phyloP scores from a whole-genome alignment of 306 rosid species.

The Alnus rubra region DNA sequence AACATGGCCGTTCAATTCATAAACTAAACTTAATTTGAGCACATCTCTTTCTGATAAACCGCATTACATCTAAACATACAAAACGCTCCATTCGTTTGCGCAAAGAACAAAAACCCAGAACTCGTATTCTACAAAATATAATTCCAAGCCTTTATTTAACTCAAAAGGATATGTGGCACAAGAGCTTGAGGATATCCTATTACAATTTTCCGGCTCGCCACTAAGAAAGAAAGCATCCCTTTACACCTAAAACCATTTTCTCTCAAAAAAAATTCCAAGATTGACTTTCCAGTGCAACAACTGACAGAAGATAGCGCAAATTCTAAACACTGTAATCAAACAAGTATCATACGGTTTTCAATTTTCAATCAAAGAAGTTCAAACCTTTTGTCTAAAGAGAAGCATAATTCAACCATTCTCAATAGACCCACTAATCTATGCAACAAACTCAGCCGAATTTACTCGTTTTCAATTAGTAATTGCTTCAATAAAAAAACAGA shows the following conservation, averaged over 20 bases:
- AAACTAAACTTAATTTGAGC: background rate
- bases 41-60: background rate
- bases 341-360: background rate
- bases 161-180: background rate
- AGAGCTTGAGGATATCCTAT: background rate
- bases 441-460: background rate
- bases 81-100: background rate
- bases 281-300: background rate
- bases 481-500: background rate
- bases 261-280: background rate
- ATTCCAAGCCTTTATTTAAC: background rate
- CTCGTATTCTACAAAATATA: background rate
- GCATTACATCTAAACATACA: background rate
- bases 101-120: background rate
- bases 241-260: background rate
- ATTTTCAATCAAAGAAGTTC: background rate
- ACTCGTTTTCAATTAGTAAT: background rate
- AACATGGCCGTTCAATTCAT: background rate
- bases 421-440: conserved; percentile 2
- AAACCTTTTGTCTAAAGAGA: background rate
- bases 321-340: background rate
- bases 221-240: background rate
- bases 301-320: background rate
- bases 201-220: too few relatives aligned
- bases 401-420: background rate